Base-by-base conservation (phyloP, 192 early-diverging fungal species). In the Podila verticillata region DNA sequence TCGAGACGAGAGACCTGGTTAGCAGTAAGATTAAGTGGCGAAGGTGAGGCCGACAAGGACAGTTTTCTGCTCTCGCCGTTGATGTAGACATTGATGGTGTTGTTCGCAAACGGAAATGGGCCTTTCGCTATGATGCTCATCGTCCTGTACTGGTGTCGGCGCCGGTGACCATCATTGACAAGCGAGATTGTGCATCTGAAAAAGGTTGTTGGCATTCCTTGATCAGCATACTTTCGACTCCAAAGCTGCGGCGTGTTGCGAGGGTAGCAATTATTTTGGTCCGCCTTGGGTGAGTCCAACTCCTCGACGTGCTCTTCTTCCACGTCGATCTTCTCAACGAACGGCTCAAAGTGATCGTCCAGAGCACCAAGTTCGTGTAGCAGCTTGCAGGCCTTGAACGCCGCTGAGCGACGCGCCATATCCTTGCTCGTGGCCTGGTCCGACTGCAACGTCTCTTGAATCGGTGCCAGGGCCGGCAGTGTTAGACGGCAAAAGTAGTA, bases 331-430 rank as follows among this genome's bases (percentile, higher is more conserved):
- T 68, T 48, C n/a, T 75, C 61, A 49, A 65, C 36, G 10, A 65
- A 57, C 28, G 96, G 95, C 13, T 87, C 57, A 28, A 97, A 75
- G 30, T 89, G 83, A 48, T 96, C 91, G 64, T 92, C 87, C 31
- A 98, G 85, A 1, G 85, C 91, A 2, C 89, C 91, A 0, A 84
- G 63, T n/a, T 83, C 69, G 67, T 95, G 90, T 8, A 98, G 83
- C 63, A 84, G 69, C 66, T 89, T 90, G 57, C 94, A 89, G 0
- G 90, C 83, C 34, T 92, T 86, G 31, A 94, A 88, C 1, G 94
- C 90, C 3, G 86, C 89, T 1, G 86, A 65, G 39, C 90, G 87
- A 71, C 90, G 94, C 7, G 96, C 93, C 28, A 84, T 39, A 19
- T 48, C 65, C 56, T 90, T 91, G 44, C 74, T 90, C 4, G 83